A percentile compares a stretch with the other conserved stretches of the same genome.
These are phyloP conservation scores for Annona cherimola DNA, from an alignment of 164 flowering plant species.

Conservation along the genomic window DNA sequence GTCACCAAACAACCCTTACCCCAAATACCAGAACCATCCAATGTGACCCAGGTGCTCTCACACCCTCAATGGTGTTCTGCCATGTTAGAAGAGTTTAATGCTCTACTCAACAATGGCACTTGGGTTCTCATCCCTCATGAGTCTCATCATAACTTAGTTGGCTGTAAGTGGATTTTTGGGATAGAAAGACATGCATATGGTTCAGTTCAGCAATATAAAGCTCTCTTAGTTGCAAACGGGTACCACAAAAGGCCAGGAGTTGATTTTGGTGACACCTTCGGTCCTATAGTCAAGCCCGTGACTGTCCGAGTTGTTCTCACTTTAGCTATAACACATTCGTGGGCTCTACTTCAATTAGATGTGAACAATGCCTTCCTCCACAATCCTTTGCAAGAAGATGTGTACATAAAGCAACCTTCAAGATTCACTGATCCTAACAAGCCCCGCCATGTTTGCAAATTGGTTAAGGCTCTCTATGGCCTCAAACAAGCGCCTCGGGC, in stretches of 20 bases:
- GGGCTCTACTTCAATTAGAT: not conserved
- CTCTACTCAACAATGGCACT: not conserved
- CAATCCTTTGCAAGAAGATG: not conserved
- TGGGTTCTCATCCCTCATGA: slow-evolving; percentile 4
- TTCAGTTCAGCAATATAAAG: not conserved
- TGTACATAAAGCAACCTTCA: slow-evolving; percentile 1
- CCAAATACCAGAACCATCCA: not conserved
- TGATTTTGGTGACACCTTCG: not conserved
- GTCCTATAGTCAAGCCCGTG: not conserved
- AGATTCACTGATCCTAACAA: not conserved
- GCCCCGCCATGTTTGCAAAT: slow-evolving; percentile 1
- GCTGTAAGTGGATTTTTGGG: slow-evolving; percentile 5
- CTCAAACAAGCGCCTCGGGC: slow-evolving; percentile 3
- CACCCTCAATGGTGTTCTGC: not conserved
- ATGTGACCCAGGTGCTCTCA: not conserved
- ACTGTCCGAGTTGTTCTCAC: not conserved
- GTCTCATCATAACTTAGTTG: not conserved
- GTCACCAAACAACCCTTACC: not conserved
- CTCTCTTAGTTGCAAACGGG: slow-evolving; percentile 2
- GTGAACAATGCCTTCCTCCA: slow-evolving; percentile 3
- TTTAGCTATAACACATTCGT: not conserved
- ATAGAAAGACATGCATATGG: slow-evolving; percentile 1
- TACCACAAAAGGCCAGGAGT: not conserved
- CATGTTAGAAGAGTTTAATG: slow-evolving; percentile 3
- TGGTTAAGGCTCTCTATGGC: slow-evolving; percentile 3